Base-by-base conservation (phyloP, 192 early-diverging fungal genomes). In the Coemansia sp. region DNA sequence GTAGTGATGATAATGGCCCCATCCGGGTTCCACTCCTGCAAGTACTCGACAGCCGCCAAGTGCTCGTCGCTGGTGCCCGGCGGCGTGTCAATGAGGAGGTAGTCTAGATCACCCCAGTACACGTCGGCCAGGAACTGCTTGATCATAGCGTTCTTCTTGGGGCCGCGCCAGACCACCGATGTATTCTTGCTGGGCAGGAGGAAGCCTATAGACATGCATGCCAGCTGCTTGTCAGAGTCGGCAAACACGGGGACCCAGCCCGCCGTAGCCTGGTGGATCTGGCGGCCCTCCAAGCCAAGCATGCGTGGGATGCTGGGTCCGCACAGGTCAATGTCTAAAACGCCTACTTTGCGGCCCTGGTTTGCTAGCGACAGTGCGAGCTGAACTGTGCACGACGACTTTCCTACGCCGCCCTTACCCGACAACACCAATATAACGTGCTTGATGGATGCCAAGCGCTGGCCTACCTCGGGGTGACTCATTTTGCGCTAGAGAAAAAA, bases 81-180 rank as follows among this genome's bases (percentile, higher is more conserved):
- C 51, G 97, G 97, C 26, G 97, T 99, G 82, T 99, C 96, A 51
- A 98, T 91, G 31, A 98, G 80, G 23, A 99, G 79, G 62, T 93
- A 99, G 69, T 99, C 96, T 33, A 97, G 83, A 16, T 93, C 88
- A 31, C 97, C 96, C 95, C 96, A 99, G 79, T 90, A 93, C 0
- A 98, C 96, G 66, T 99, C 95, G 35, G 91, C 86, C 58, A 99
- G 74, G 60, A 99, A 98, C 79, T 96, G 97, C 63, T 93, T 93
- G 74, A 99, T 99, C 89, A 99, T 94, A 8, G 94, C 95, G 77
- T 91, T 97, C 86, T 99, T 99, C 71, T 99, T 99, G 33, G 97
- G 94, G 3, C 97, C 97, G 38, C 95, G 86, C 97, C 97, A 99
- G 21, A 99, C 94, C 13, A 99, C 93, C 23, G 97, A 93, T 64